These are phyloP conservation scores for Nothophoma quercina DNA, from an alignment of 2,329 filamentous ascomycete genomes.

Conservation along the genomic window DNA sequence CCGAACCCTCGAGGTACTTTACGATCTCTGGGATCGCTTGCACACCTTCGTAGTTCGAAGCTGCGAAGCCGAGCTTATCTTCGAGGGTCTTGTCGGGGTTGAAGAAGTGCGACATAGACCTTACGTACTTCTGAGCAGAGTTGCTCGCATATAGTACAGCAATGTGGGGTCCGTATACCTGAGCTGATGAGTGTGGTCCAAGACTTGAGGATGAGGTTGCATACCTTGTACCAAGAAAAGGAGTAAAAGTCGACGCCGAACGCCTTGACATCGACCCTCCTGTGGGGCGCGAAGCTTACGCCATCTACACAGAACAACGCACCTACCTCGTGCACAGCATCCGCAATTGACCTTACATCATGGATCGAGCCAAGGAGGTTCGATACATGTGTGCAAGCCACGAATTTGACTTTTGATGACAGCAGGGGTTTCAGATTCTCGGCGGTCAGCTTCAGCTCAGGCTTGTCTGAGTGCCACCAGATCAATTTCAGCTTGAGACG, in stretches of 20 bases:
- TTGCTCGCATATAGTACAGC: slow-evolving; percentile 72
- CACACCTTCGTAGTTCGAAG: slow-evolving; percentile 73
- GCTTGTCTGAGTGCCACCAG: slow-evolving; percentile 67
- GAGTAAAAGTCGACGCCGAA: slow-evolving; percentile 77
- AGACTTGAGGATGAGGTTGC: not conserved
- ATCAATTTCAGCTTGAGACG: slow-evolving; percentile 68
- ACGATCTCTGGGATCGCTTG: slow-evolving; percentile 68
- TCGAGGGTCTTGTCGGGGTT: slow-evolving; percentile 67
- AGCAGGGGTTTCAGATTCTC: slow-evolving; percentile 67
- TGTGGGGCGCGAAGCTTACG: slow-evolving; percentile 78
- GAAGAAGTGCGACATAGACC: slow-evolving; percentile 72
- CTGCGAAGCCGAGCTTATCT: slow-evolving; percentile 73
- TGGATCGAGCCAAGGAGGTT: slow-evolving; percentile 78
- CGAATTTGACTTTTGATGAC: slow-evolving; percentile 69
- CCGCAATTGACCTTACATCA: slow-evolving; percentile 64
- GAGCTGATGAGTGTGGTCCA: not conserved
- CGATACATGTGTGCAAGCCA: slow-evolving; percentile 76
- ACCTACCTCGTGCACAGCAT: slow-evolving; percentile 59
- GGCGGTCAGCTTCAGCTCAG: slow-evolving; percentile 66
- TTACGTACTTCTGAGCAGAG: slow-evolving; percentile 63
- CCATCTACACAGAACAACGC: slow-evolving; percentile 76
- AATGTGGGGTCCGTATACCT: slow-evolving; percentile 78
- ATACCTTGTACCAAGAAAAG: slow-evolving; percentile 81
- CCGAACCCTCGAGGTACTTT: slow-evolving; percentile 63
- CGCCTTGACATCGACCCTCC: slow-evolving; percentile 70